A percentile compares a stretch with the other conserved stretches of the same genome.
Evolutionary conservation across 176 grass and related monocot species (phyloP).

Genomic region (Oryza brachyantha): DNA sequence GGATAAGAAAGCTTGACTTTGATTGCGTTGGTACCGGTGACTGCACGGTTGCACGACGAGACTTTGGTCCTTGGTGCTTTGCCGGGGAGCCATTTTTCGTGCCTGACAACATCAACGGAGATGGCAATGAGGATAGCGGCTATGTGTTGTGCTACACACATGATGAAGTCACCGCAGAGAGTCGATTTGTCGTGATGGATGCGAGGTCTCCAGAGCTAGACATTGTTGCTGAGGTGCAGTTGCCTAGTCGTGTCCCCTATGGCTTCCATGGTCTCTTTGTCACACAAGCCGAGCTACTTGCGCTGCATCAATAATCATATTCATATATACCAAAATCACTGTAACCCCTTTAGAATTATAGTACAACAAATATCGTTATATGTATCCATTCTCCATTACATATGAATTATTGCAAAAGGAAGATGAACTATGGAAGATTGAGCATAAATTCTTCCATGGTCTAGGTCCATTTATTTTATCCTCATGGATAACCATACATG

Average conservation of each 20-base stretch:
- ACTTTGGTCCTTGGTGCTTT: constrained; percentile 37
- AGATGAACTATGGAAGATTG: no score
- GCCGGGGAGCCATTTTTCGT: constrained; percentile 46
- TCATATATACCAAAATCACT: not conserved
- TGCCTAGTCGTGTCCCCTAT: constrained; percentile 69
- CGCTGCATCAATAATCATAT: constrained; percentile 45
- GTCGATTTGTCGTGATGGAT: constrained; percentile 76
- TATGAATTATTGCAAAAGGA: no score
- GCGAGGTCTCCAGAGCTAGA: constrained; percentile 56
- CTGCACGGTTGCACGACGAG: constrained; percentile 34
- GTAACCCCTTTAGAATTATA: no score
- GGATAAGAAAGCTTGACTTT: constrained; percentile 47
- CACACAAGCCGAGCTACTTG: constrained; percentile 49
- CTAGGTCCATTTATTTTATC: no score
- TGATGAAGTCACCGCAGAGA: constrained; percentile 49
- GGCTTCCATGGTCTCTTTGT: constrained; percentile 86
- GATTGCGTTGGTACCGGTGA: constrained; percentile 22
- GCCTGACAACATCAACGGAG: not conserved
- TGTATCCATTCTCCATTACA: no score
- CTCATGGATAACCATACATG: no score
- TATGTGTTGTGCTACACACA: constrained; percentile 84
- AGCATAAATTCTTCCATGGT: no score
- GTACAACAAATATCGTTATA: no score
- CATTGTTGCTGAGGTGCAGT: constrained; percentile 72
- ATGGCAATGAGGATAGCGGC: constrained; percentile 61